phyloP scores from a whole-genome alignment of 2,329 filamentous ascomycete species.

The Pseudogymnoascus sp. region DNA sequence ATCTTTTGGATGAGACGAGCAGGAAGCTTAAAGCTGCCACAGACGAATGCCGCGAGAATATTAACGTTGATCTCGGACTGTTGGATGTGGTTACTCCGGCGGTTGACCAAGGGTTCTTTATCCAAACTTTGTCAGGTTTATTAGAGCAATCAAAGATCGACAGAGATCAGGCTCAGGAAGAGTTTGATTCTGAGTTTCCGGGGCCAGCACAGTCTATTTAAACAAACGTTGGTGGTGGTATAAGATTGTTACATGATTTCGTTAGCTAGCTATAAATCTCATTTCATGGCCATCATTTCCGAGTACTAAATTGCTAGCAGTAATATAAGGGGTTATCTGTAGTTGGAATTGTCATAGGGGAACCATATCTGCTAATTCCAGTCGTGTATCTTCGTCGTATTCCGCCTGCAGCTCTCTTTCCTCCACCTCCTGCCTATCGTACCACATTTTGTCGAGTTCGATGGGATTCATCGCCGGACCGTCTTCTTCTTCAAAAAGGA shows the following conservation, averaged over 20 bases:
- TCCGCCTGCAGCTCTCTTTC: background rate
- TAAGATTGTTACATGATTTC: background rate
- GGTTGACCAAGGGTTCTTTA: conserved; percentile 5
- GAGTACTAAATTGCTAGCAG: background rate
- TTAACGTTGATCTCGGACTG: conserved; percentile 14
- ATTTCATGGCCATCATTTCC: background rate
- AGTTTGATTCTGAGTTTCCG: conserved; percentile 8
- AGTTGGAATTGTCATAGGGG: background rate
- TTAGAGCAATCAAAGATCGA: conserved; percentile 10
- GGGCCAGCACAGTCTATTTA: background rate
- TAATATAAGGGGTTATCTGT: background rate
- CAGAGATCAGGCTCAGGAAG: conserved; percentile 5
- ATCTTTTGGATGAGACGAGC: background rate
- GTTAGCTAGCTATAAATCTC: background rate
- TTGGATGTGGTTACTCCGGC: conserved; percentile 11
- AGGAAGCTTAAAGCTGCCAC: conserved; percentile 9
- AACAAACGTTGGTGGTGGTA: background rate
- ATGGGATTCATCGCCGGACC: background rate
- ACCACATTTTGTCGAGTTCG: background rate
- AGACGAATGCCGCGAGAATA: conserved; percentile 12
- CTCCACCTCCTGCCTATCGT: background rate
- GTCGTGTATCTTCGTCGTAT: background rate
- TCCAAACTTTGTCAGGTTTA: background rate
- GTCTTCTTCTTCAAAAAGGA: background rate
- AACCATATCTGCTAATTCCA: background rate